Evolutionary conservation across 768 basidiomycete genomes (phyloP).

Genomic region (Pisolithus sp.): DNA sequence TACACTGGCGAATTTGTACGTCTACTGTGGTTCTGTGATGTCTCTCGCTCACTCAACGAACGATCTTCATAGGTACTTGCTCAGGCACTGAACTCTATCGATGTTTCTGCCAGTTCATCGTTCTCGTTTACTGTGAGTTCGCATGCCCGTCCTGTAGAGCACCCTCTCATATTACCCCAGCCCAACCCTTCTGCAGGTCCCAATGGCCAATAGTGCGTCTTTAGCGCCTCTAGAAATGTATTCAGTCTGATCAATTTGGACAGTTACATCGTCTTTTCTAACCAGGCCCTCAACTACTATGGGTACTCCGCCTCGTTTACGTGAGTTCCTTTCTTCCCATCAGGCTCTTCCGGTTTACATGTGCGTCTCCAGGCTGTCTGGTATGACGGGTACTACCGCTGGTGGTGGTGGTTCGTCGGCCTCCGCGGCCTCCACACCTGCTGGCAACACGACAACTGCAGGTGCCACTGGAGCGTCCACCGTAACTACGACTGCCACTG

Average conservation of each 20-base stretch:
- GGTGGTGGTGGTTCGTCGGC: slow-evolving; percentile 16
- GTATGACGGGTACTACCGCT: slow-evolving; percentile 51
- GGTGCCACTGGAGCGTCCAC: slow-evolving; percentile 10
- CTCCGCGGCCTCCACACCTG: slow-evolving; percentile 6
- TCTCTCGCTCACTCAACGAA: not conserved
- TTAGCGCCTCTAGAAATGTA: not conserved
- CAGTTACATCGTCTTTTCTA: slow-evolving; percentile 61
- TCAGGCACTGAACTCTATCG: slow-evolving; percentile 49
- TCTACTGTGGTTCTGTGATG: slow-evolving; percentile 1
- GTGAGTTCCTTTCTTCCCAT: slow-evolving; percentile 28
- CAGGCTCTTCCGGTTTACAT: slow-evolving; percentile 1
- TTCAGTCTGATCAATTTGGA: slow-evolving; percentile 1
- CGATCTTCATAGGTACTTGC: slow-evolving; percentile 40
- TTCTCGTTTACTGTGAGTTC: slow-evolving; percentile 50
- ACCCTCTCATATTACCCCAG: slow-evolving; percentile 24
- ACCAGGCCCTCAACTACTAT: slow-evolving; percentile 28
- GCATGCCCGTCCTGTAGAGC: not conserved
- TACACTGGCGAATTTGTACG: slow-evolving; percentile 52
- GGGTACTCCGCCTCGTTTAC: slow-evolving; percentile 52
- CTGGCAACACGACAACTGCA: slow-evolving; percentile 11
- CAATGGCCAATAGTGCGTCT: slow-evolving; percentile 49
- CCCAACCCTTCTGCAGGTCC: slow-evolving; percentile 52
- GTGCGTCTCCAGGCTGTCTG: slow-evolving; percentile 36
- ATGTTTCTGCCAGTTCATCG: slow-evolving; percentile 43
- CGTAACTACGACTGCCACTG: not conserved